Percentiles rank a stretch among this genome's conserved stretches.
These are phyloP conservation scores for Xylariales sp. DNA, from an alignment of 2,329 filamentous ascomycete species.

Conservation along the genomic window DNA sequence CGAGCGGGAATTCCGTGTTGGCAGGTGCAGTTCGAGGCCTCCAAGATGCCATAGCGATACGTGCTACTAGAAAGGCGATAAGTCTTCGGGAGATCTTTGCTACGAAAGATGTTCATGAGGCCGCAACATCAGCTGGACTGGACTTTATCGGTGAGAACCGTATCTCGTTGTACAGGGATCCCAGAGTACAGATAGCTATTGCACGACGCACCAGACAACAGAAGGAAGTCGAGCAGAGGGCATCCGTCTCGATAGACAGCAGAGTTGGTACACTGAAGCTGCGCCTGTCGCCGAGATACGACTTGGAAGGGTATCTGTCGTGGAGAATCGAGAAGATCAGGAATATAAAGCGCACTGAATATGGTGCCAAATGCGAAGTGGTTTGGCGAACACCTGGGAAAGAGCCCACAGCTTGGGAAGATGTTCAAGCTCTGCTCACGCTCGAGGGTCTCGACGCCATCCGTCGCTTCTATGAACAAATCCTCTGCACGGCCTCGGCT, in stretches of 20 bases:
- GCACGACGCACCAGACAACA: background rate
- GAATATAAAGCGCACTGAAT: background rate
- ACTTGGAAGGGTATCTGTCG: background rate
- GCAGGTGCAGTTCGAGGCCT: background rate
- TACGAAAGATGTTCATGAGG: background rate
- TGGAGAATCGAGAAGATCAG: slow-evolving; percentile 1
- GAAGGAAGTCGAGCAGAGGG: background rate
- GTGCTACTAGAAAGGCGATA: background rate
- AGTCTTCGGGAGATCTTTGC: background rate
- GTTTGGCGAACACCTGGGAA: background rate
- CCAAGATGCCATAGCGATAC: no score
- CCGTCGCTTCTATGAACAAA: slow-evolving; percentile 1
- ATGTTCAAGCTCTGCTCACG: background rate
- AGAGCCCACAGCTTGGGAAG: slow-evolving; percentile 1
- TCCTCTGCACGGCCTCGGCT: no score
- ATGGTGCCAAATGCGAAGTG: background rate
- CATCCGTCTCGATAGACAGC: background rate
- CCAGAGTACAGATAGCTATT: no score
- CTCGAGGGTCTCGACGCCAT: slow-evolving; percentile 1
- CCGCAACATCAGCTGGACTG: background rate
- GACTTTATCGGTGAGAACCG: slow-evolving; percentile 4
- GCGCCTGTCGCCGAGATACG: background rate
- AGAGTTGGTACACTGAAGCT: background rate
- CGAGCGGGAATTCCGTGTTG: background rate
- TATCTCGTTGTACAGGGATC: no score